Evolutionary conservation across 164 flowering plant genomes (phyloP).

Genomic region (Nymphaea thermarum): DNA sequence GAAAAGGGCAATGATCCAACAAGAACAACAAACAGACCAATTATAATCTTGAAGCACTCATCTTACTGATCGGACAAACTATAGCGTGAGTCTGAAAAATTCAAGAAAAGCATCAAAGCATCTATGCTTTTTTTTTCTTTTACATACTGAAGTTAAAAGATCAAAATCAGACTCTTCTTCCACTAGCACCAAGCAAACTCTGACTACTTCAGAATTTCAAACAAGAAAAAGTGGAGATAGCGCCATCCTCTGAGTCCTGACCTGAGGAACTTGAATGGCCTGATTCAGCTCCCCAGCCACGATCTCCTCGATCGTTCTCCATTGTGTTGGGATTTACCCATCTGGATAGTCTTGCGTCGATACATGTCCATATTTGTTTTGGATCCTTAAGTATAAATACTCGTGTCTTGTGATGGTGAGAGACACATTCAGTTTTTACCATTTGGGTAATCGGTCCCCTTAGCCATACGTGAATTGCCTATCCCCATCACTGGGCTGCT

Average conservation of each 20-base stretch:
- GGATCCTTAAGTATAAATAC: too few species aligned
- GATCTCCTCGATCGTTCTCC: conserved; percentile 44
- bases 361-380: too few species aligned
- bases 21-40: not conserved
- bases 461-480: too few species aligned
- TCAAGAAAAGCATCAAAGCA: not conserved
- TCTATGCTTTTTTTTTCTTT: not conserved
- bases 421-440: too few species aligned
- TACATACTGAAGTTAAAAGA: not conserved
- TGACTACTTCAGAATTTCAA: not conserved
- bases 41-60: not conserved
- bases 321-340: too few species aligned
- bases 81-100: not conserved
- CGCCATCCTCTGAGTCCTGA: too few species aligned
- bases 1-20: not conserved
- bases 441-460: too few species aligned
- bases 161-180: not conserved
- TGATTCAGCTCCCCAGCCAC: conserved; percentile 73
- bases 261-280: conserved; percentile 61
- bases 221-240: too few species aligned
- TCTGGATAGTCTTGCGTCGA: too few species aligned
- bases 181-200: not conserved
- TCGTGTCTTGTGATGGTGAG: too few species aligned
- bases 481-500: too few species aligned
- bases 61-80: not conserved